Evolutionary conservation across 1,284 basidiomycete species (phyloP), one percentile per base, ranked within the genome.

Genomic region (Ustilago xerochloae): DNA sequence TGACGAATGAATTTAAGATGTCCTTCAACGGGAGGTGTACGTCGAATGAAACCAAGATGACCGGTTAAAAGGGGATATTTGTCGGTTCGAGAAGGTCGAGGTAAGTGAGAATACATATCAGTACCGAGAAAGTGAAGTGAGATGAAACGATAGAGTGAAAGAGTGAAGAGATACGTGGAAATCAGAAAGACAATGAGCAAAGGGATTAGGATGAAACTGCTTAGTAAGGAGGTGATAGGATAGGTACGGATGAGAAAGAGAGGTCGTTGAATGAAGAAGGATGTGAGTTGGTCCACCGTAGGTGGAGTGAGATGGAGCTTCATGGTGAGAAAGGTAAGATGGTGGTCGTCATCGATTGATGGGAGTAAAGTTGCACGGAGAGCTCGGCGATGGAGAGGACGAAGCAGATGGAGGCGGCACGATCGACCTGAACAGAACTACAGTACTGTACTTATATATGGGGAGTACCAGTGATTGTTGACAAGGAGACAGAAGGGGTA

Each of bases 81-180:
- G 26, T 69, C 65, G 20, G 65, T 57, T 6, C 65, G 60, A 2
- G 16, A 24, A 2, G 71, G 65, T 0, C 59, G 48, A 0, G 70
- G 74, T 15, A 73, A 39, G 51, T 76, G 50, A 6, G 54, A n/a
- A 52, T 76, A 76, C n/a, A 38, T 26, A 30, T 76, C 70, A n/a
- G 55, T 63, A 46, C 51, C 36, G n/a, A 67, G 43, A 13, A 74
- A 32, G 45, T 73, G 47, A 1, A 72, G 46, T 6, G 43, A 36
- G 60, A 66, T 35, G 39, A 54, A 60, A 30, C 61, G 66, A 36
- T 52, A 69, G 24, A 20, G 1, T 0, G 66, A 56, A 9, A 55
- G 26, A 29, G 20, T 13, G 22, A 69, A 32, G 36, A 63, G 55
- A 24, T 10, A 20, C 3, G 35, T 4, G 0, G 52, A 47, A 8